Percentiles rank a stretch among this genome's conserved stretches.
phyloP scores from a whole-genome alignment of 371 early-diverging fungal genomes.

The Rhizomucor miehei region DNA sequence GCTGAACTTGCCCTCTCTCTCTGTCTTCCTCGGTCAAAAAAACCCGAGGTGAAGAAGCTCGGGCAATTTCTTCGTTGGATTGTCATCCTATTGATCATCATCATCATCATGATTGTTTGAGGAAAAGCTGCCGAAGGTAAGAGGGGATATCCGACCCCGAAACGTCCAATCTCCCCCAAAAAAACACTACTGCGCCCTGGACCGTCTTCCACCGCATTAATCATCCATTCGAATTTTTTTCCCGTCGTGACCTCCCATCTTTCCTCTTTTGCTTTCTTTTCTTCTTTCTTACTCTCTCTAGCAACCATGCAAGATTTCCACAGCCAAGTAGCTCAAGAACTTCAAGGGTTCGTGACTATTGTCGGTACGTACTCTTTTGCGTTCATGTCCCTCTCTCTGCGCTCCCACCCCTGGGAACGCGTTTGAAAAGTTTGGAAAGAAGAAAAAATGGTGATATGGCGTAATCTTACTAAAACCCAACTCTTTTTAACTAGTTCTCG shows the following conservation, averaged over 20 bases:
- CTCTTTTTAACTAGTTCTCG: conserved; percentile 69
- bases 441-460: background rate
- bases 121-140: too few species aligned
- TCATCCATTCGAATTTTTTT: conserved; percentile 7
- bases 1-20: too few species aligned
- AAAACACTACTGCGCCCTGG: background rate
- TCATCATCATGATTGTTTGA: too few species aligned
- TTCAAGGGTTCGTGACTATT: conserved; percentile 45
- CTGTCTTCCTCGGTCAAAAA: too few species aligned
- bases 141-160: too few species aligned
- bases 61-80: too few species aligned
- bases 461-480: too few species aligned
- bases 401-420: too few species aligned
- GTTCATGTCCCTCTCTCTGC: background rate
- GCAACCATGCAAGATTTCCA: conserved; percentile 39
- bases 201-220: background rate
- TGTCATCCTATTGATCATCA: too few species aligned
- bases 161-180: conserved; percentile 2
- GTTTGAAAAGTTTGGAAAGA: background rate
- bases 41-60: too few species aligned
- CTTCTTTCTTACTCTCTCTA: background rate
- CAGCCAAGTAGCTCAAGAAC: conserved; percentile 35
- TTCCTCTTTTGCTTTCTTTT: conserved; percentile 8
- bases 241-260: conserved; percentile 4
- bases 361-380: conserved; percentile 46